A percentile compares a stretch with the other conserved stretches of the same genome.
These are phyloP conservation scores for Rosa hybrid DNA, from an alignment of 331 rosid genomes.

Conservation along the genomic window DNA sequence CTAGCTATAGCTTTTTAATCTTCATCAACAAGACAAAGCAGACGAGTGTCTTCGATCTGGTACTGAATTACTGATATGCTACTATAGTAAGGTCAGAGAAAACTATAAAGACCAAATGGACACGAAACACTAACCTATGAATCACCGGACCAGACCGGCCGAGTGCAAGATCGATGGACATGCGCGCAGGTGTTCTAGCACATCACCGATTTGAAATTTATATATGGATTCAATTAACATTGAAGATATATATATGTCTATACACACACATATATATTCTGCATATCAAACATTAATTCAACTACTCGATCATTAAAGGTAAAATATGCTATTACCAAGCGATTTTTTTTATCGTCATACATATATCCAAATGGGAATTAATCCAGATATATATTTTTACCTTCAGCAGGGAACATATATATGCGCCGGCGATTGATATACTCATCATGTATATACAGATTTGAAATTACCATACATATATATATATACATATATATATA, in stretches of 20 bases:
- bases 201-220: background rate
- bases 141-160: background rate
- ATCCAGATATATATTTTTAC: background rate
- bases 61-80: background rate
- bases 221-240: background rate
- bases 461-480: background rate
- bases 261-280: background rate
- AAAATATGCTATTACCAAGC: too few relatives aligned
- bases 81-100: background rate
- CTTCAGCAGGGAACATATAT: background rate
- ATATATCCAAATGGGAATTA: background rate
- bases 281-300: background rate
- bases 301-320: background rate
- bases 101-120: background rate
- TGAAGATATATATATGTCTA: background rate
- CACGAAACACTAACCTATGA: background rate
- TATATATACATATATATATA: too few relatives aligned
- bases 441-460: background rate
- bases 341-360: too few relatives aligned
- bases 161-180: background rate
- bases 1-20: background rate
- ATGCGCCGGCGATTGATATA: background rate
- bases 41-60: background rate
- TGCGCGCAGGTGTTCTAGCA: background rate
- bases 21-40: background rate